Conservation (phyloP, 306 rosid genomes). For the Betula pendula region DNA sequence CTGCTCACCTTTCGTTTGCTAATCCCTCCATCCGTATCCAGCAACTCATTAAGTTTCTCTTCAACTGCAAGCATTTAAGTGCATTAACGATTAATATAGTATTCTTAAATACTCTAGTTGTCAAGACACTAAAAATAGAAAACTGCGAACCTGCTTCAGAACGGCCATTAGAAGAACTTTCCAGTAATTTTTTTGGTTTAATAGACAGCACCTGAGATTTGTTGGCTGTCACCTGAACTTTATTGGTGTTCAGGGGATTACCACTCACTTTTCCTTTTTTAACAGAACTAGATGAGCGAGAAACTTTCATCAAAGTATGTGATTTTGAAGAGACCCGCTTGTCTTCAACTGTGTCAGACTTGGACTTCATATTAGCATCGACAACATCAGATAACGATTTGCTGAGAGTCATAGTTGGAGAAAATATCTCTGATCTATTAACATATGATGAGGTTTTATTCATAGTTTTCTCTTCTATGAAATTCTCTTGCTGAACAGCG, state of each 20-base stretch:
- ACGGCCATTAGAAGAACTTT: slow-evolving; percentile 64
- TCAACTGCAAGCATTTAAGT: slow-evolving; percentile 68
- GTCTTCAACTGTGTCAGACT: slow-evolving; percentile 50
- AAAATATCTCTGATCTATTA: slow-evolving; percentile 31
- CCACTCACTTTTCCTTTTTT: slow-evolving; percentile 63
- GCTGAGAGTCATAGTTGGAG: slow-evolving; percentile 32
- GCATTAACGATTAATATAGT: slow-evolving; percentile 30
- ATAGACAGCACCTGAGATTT: slow-evolving; percentile 49
- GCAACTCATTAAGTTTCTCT: slow-evolving; percentile 88
- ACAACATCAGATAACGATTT: slow-evolving; percentile 37
- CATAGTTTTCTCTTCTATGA: slow-evolving; percentile 33
- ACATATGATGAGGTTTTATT: slow-evolving; percentile 45
- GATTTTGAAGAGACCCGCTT: slow-evolving; percentile 42
- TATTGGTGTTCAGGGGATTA: slow-evolving; percentile 39
- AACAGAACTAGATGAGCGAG: slow-evolving; percentile 39
- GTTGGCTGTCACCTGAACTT: slow-evolving; percentile 42
- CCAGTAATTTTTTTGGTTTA: slow-evolving; percentile 65
- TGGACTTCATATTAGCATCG: slow-evolving; percentile 46
- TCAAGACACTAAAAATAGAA: slow-evolving; percentile 22
- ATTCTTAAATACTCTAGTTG: slow-evolving; percentile 23
- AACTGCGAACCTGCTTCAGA: slow-evolving; percentile 80
- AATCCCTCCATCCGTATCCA: slow-evolving; percentile 92
- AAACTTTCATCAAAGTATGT: slow-evolving; percentile 50
- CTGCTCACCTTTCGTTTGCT: slow-evolving; percentile 89
- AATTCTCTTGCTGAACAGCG: slow-evolving; percentile 39